Base-by-base conservation (phyloP, 1,139 yeast species). In the Suhomyces panamericanus region DNA sequence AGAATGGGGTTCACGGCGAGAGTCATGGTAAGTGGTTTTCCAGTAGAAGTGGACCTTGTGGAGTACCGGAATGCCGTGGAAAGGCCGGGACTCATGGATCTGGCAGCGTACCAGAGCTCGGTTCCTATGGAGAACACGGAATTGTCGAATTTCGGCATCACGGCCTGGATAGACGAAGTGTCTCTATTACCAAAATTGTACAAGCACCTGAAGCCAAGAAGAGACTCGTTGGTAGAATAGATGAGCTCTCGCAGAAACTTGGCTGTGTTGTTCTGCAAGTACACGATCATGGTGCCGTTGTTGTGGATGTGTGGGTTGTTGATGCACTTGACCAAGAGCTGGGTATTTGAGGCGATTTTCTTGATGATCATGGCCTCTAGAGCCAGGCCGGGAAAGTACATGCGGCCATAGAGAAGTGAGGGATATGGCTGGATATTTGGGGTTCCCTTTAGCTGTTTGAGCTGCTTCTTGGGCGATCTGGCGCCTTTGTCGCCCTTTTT, bases 11-110 rank as follows among this genome's bases (percentile, higher is more conserved):
- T 93, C 47, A 87, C 77, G 1, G 96, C 85, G 30, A 93, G 60
- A 0, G 98, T 87, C 79, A 93, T 80, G 0, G 96, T 87, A 50
- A 91, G 65, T 0, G 99, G 99, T 49, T 88, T 86, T 2, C 95
- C 95, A 0, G 95, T 86, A 42, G 86, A 81, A 0, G 96, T 83
- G 0, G 96, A 86, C 49, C 89, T 83, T 0, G 97, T 88, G 1
- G 95, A 80, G 60, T 93, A 93, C 43, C 97, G 70, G 46, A 89
- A 64, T 0, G 96, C 95, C 0, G 95, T 80, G 0, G 96, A 87
- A 17, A 93, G 53, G 0, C 93, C 95, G 0, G 95, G 95, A 50
- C 93, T 85, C 77, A 89, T 85, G 42, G 88, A 83, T 46, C 80
- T 65, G 1, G 91, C 82, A 0, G 96, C 96, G 55, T 87, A 87